Evolutionary conservation across 2,329 filamentous ascomycete species (phyloP).

Genomic region (Trichophyton simii): DNA sequence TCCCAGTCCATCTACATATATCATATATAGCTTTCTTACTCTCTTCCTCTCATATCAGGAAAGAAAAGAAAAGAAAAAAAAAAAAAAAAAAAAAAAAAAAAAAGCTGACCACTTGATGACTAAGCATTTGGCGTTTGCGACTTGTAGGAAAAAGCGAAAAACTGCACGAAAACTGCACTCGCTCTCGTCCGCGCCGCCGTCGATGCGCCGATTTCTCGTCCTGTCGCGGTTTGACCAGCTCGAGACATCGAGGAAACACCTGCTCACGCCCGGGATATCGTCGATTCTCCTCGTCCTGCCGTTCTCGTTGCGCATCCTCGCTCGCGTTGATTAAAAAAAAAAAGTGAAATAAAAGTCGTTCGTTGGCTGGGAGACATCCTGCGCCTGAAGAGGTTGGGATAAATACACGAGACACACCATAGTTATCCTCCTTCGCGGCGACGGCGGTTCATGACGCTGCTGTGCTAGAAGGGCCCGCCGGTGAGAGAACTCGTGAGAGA

Average conservation of each 20-base stretch:
- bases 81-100: too few relatives aligned
- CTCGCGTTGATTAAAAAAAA: neutral
- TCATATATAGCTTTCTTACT: too few relatives aligned
- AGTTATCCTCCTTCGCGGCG: neutral
- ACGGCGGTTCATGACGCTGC: neutral
- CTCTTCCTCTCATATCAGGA: neutral
- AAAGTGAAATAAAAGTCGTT: neutral
- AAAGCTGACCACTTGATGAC: too few relatives aligned
- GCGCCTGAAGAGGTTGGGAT: neutral
- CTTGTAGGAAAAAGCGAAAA: too few relatives aligned
- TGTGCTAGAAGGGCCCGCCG: neutral
- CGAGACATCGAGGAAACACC: neutral
- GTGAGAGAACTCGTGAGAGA: conserved; percentile 10
- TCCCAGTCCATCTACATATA: neutral
- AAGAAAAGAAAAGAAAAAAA: neutral
- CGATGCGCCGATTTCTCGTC: neutral
- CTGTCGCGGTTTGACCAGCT: neutral
- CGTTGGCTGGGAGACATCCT: neutral
- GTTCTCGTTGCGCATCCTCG: neutral
- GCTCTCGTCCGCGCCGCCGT: neutral
- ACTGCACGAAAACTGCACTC: neutral
- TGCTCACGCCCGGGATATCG: neutral
- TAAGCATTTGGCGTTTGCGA: too few relatives aligned
- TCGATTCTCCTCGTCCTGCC: neutral
- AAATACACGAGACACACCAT: neutral